Conservation (phyloP, 768 basidiomycete species). For the Stropharia rugosoannulata region DNA sequence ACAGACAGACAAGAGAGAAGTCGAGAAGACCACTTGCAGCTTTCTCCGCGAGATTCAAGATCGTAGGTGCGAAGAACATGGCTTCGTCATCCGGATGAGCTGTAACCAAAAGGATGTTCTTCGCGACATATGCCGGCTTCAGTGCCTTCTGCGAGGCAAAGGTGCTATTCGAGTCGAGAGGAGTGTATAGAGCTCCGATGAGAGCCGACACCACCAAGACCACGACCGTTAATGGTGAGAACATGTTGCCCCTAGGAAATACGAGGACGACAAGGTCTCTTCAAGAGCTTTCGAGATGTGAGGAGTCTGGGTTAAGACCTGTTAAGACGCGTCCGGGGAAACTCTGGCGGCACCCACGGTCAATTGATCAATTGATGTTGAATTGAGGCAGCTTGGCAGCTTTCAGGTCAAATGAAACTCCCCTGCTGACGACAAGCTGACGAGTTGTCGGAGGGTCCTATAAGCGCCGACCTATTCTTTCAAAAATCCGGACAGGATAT, state of each 20-base stretch:
- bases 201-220: constrained; percentile 29
- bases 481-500: too few species aligned
- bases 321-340: neutral
- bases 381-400: too few species aligned
- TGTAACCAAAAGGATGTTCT: constrained; percentile 67
- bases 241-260: constrained; percentile 12
- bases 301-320: neutral
- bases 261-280: neutral
- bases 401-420: too few species aligned
- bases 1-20: constrained; percentile 57
- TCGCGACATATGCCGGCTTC: constrained; percentile 16
- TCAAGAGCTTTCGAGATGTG: constrained; percentile 1
- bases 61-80: constrained; percentile 90
- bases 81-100: constrained; percentile 96
- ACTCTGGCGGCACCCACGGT: neutral
- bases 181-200: constrained; percentile 28
- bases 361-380: neutral
- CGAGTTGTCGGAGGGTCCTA: too few species aligned
- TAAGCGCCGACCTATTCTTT: too few species aligned
- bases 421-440: too few species aligned
- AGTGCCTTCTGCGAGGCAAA: constrained; percentile 20
- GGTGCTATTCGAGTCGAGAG: constrained; percentile 26
- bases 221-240: constrained; percentile 19
- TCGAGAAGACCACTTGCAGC: constrained; percentile 13
- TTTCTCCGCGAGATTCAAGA: constrained; percentile 49